Evolutionary conservation across 768 basidiomycete genomes (phyloP).

Genomic region (Podaxis sp.): DNA sequence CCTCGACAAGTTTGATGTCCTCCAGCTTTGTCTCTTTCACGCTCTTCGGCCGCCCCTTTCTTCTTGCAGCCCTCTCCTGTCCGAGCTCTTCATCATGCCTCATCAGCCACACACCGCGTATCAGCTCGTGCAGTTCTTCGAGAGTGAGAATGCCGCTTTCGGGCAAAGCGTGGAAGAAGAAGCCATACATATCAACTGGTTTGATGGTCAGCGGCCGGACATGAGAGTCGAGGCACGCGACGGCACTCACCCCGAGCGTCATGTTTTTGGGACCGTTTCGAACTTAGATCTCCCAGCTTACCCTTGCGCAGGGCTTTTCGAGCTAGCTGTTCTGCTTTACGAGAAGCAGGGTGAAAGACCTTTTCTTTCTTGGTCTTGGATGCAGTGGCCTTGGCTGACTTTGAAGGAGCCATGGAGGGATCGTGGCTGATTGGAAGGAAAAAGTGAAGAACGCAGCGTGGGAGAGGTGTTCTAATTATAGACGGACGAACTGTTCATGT

Average conservation of each 20-base stretch:
- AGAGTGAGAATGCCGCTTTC: conserved; percentile 57
- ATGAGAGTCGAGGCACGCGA: conserved; percentile 1
- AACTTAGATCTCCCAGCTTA: conserved; percentile 57
- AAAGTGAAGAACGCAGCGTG: conserved; percentile 22
- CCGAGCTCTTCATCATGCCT: conserved; percentile 67
- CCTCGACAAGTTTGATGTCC: conserved; percentile 66
- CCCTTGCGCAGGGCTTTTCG: conserved; percentile 68
- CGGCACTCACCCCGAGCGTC: conserved; percentile 46
- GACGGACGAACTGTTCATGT: neutral
- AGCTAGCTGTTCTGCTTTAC: conserved; percentile 77
- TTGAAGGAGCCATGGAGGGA: conserved; percentile 38
- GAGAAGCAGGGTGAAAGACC: conserved; percentile 77
- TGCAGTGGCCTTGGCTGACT: conserved; percentile 32
- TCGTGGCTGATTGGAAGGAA: conserved; percentile 6
- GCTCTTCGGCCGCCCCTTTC: conserved; percentile 79
- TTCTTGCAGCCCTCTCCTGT: conserved; percentile 55
- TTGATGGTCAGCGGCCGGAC: conserved; percentile 16
- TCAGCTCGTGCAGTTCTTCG: conserved; percentile 62
- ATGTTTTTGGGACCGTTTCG: conserved; percentile 59
- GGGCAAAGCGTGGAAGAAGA: conserved; percentile 75
- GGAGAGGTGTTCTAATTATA: conserved; percentile 21
- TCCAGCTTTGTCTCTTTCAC: conserved; percentile 65
- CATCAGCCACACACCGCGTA: conserved; percentile 72
- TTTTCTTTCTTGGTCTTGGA: conserved; percentile 64
- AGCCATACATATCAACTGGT: conserved; percentile 68